phyloP scores from a whole-genome alignment of 164 flowering plant species.

The Magnolia officinalis region DNA sequence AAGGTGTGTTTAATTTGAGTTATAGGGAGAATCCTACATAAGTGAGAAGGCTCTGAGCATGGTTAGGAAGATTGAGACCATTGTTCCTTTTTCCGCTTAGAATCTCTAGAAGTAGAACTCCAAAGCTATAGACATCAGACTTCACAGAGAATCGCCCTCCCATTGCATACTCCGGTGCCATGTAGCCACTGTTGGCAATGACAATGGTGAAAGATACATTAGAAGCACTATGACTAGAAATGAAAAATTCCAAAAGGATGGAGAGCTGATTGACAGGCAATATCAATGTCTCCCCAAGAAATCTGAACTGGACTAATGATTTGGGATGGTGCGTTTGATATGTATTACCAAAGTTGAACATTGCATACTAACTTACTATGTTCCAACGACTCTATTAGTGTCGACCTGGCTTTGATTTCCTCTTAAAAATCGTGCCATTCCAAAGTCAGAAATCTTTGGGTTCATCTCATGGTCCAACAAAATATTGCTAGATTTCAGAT shows the following conservation, averaged over 20 bases:
- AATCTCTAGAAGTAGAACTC: conserved; percentile 35
- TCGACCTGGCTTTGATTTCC: conserved; percentile 26
- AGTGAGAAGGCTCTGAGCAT: not conserved
- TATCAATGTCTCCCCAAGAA: no score
- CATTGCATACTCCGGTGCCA: conserved; percentile 39
- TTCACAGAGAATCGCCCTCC: conserved; percentile 37
- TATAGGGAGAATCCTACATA: conserved; percentile 1
- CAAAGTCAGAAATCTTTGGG: conserved; percentile 54
- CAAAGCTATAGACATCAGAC: conserved; percentile 51
- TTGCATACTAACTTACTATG: conserved; percentile 32
- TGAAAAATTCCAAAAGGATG: not conserved
- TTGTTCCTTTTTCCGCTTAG: conserved; percentile 25
- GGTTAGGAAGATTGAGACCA: not conserved
- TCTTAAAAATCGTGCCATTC: conserved; percentile 36
- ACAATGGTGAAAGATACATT: not conserved
- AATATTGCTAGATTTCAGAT: conserved; percentile 44
- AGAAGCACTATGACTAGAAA: no score
- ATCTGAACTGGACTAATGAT: no score
- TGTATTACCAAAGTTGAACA: not conserved
- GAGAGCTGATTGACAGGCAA: not conserved
- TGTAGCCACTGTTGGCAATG: conserved; percentile 31
- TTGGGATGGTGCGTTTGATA: no score
- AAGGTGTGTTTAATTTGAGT: not conserved
- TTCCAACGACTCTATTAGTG: conserved; percentile 37
- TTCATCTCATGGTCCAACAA: conserved; percentile 33